Base-by-base conservation (phyloP, 2,329 filamentous ascomycete genomes). In the Akanthomyces muscarius region DNA sequence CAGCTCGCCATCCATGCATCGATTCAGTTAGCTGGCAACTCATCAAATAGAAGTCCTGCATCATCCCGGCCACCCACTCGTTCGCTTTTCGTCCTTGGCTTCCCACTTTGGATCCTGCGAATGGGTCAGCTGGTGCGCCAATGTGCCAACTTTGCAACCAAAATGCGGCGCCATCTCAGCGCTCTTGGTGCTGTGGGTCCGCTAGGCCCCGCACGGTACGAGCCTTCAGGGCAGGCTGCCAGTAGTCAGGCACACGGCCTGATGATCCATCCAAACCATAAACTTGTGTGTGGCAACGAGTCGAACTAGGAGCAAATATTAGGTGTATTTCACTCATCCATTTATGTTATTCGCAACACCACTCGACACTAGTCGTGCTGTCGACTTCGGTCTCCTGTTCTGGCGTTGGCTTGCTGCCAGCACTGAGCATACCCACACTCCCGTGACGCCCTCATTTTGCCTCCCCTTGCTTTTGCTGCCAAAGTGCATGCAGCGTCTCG, bases 361-460 rank as follows among this genome's bases (percentile, higher is more conserved):
- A 28, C 10, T 13, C 21, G 14, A 21, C 47, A 10, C 21, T 21
- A 50, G 13, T 21, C 18, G 18, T 45, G 7, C 16, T 11, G 42
- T 45, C 18, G 38, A 41, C 3, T 16, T 14, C 38, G 16, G 42
- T 45, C 42, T 45, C 47, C 3, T 50, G 21, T 25, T 50, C 10
- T 36, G 33, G 4, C 33, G 8, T 36, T 36, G 33, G 33, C 33
- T 11, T 36, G 33, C 95, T 36, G 10, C 8, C 10, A 36, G 10
- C 47, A n/a, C 18, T 21, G 21, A 21, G 21, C 21, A 21, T 21
- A 50, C 23, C 14, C 21, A 50, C 47, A 41, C 38, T 14, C 47
- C 14, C 47, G 21, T 25, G 21, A 25, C 25, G 25, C 21, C 47
- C n/a, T 45, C 47, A 30, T 50, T 2, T 25, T 16, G 47, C 23